Conservation (phyloP, 2,329 filamentous ascomycete genomes). For the Nakataea oryzae region DNA sequence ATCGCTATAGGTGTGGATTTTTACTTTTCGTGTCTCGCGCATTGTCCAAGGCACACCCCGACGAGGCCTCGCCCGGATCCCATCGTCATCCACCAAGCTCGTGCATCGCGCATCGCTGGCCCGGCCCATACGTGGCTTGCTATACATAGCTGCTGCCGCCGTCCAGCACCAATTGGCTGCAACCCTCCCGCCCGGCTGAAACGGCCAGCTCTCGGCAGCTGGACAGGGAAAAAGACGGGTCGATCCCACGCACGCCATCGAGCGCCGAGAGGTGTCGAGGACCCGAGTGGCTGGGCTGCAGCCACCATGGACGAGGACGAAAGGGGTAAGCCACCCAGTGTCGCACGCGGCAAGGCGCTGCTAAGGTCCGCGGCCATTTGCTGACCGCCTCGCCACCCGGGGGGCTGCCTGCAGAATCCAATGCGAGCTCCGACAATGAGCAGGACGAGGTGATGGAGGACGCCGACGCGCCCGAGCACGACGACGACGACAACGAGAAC, state of each 20-base stretch:
- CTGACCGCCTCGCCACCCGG: neutral
- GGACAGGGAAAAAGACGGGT: neutral
- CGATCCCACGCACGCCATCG: neutral
- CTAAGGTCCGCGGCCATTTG: neutral
- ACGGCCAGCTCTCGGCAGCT: too few species aligned
- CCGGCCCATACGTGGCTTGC: too few species aligned
- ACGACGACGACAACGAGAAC: conserved; percentile 33
- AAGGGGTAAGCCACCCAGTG: conserved; percentile 11
- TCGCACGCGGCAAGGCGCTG: neutral
- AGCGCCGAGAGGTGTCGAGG: neutral
- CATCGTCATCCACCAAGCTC: too few species aligned
- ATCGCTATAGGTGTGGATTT: neutral
- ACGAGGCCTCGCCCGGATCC: too few species aligned
- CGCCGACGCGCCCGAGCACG: conserved; percentile 29
- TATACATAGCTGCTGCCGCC: too few species aligned
- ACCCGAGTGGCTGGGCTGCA: neutral
- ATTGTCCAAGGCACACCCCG: too few species aligned
- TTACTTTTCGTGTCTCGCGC: too few species aligned
- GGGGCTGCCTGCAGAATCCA: conserved; percentile 17
- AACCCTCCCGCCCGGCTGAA: too few species aligned
- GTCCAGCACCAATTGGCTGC: too few species aligned
- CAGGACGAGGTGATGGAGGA: conserved; percentile 49
- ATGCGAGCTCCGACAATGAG: conserved; percentile 37
- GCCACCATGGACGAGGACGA: conserved; percentile 18
- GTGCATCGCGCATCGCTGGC: too few species aligned